A percentile compares a stretch with the other conserved stretches of the same genome.
phyloP scores from a whole-genome alignment of 83 land plant genomes.

The Larix sibirica region DNA sequence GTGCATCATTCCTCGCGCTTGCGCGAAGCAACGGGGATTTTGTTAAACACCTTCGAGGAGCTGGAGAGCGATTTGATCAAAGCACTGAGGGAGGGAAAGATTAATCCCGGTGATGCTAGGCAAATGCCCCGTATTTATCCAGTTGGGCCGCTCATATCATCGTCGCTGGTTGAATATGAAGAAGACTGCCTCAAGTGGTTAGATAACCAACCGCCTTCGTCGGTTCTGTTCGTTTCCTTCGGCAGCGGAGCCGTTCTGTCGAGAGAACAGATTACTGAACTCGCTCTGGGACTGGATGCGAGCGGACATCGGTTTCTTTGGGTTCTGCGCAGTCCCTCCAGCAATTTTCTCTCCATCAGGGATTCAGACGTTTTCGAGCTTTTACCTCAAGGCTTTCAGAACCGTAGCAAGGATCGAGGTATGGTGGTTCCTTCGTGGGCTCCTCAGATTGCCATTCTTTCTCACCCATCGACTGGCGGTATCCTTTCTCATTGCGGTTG shows the following conservation, averaged over 20 bases:
- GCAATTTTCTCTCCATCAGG: neutral
- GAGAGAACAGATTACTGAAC: slow-evolving; percentile 29
- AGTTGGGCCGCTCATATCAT: neutral
- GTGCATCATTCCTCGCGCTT: neutral
- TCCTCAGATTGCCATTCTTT: slow-evolving; percentile 31
- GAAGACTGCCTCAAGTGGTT: slow-evolving; percentile 35
- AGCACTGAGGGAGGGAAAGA: neutral
- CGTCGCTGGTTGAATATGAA: neutral
- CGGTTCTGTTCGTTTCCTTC: slow-evolving; percentile 52
- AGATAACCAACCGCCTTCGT: slow-evolving; percentile 32
- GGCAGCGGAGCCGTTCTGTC: slow-evolving; percentile 31
- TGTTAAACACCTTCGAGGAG: slow-evolving; percentile 27
- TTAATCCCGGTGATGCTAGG: neutral
- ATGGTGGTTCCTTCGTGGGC: slow-evolving; percentile 44
- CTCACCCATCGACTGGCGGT: slow-evolving; percentile 5
- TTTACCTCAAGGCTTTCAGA: neutral
- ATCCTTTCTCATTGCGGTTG: slow-evolving; percentile 21
- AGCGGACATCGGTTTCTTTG: slow-evolving; percentile 45
- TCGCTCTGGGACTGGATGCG: slow-evolving; percentile 38
- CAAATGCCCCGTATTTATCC: too few relatives aligned
- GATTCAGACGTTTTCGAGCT: neutral
- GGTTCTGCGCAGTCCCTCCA: slow-evolving; percentile 40
- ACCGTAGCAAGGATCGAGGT: neutral
- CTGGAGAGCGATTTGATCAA: slow-evolving; percentile 8
- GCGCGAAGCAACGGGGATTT: slow-evolving; percentile 13